Base-by-base conservation (phyloP, 2,329 filamentous ascomycete species). In the Knoxdaviesia capensis region DNA sequence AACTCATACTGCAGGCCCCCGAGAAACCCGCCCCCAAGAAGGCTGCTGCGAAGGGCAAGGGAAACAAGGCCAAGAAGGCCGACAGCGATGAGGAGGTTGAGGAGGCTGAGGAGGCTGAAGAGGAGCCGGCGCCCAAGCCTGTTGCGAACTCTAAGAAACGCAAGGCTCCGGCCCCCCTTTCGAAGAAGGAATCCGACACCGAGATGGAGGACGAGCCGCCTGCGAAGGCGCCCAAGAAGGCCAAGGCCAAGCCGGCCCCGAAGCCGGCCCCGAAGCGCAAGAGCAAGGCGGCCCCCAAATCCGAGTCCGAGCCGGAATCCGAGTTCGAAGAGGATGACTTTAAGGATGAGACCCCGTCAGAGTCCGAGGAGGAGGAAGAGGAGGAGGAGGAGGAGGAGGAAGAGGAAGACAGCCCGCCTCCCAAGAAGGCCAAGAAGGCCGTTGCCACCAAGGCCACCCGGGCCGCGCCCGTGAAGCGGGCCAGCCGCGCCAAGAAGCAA, bases 361-460 rank as follows among this genome's bases (percentile, higher is more conserved):
- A 3, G 20, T 9, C 41, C 5, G 36, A 45, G 29, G 43, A 40
- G 29, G 38, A 43, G 20, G 36, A 40, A 6, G 36, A 6, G n/a
- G 30, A 43, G 5, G 42, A 38, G 7, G 40, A 44, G 31, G 40
- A 8, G 6, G 52, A 53, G 5, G 56, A 58, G 9, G 59, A 57
- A 5, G 54, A 52, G 4, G 52, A 56, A 11, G 53, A 56, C 7
- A 50, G 59, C 44, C 52, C 56, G 6, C 50, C 55, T 42, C 49
- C 56, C 29, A 59, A 60, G 46, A 60, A 57, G 48, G 50, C 56
- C 28, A 61, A 56, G 50, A 53, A 55, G 39, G 41, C 37, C 8
- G 40, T 3, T 20, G 20, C 20, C 20, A 20, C 20, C 20, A 20
- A 20, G 20, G 20, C 20, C 20, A 20, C 20, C 20, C 20, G 20